Evolutionary conservation across 176 grass and related monocot genomes (phyloP).

Genomic region (Triticum urartu): DNA sequence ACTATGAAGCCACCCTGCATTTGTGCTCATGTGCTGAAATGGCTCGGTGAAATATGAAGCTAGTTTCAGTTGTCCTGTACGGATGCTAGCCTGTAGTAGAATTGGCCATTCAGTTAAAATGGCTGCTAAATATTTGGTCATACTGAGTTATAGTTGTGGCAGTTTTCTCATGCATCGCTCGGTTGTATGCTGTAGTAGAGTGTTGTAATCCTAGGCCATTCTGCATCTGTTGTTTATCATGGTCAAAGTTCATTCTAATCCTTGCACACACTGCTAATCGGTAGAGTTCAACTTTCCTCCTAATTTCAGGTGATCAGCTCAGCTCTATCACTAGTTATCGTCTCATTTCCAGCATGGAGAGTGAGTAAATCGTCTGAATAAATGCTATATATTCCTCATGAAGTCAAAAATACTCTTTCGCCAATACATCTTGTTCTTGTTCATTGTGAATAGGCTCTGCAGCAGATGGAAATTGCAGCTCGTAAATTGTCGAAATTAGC

Average conservation of each 20-base stretch:
- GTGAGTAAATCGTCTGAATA: constrained; percentile 34
- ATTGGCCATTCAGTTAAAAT: too few relatives aligned
- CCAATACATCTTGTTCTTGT: not conserved
- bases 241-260: not conserved
- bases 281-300: not conserved
- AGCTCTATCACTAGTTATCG: constrained; percentile 34
- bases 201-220: not conserved
- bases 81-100: not conserved
- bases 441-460: constrained; percentile 27
- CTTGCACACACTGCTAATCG: not conserved
- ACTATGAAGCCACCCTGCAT: not conserved
- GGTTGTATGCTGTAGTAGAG: not conserved
- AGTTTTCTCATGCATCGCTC: not conserved
- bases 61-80: not conserved
- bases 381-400: not conserved
- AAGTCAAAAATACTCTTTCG: not conserved
- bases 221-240: not conserved
- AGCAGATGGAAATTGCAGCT: constrained; percentile 19
- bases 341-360: constrained; percentile 34
- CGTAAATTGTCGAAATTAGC: constrained; percentile 36
- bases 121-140: not conserved
- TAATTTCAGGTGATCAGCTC: constrained; percentile 42
- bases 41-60: not conserved
- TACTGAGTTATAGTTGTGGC: not conserved
- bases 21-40: not conserved